phyloP scores from a whole-genome alignment of 345 rosid species.

The Bruguiera sexangula region DNA sequence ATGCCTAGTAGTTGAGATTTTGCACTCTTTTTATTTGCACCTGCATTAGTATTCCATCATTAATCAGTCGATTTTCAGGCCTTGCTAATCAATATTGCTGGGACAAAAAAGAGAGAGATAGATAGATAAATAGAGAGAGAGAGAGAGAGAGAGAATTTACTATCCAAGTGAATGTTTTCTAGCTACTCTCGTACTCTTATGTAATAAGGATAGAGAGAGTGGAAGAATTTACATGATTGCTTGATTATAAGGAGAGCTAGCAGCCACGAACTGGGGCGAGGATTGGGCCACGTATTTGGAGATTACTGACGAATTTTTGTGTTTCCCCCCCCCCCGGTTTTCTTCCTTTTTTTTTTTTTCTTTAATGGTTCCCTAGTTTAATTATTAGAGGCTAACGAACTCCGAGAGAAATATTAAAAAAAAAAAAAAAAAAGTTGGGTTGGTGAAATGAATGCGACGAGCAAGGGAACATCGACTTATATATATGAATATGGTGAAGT shows the following conservation, averaged over 20 bases:
- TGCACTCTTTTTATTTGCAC: constrained; percentile 2
- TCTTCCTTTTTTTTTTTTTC: too few relatives aligned
- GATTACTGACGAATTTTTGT: too few relatives aligned
- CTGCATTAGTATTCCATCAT: not conserved
- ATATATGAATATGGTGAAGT: not conserved
- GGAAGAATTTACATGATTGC: not conserved
- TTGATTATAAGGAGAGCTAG: not conserved
- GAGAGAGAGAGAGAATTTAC: not conserved
- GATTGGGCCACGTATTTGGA: constrained; percentile 9
- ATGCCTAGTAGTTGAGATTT: constrained; percentile 32
- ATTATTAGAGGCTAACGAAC: not conserved
- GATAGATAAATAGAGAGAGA: not conserved
- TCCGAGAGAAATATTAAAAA: not conserved
- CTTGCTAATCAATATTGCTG: not conserved
- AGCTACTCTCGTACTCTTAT: not conserved
- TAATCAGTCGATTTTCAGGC: not conserved
- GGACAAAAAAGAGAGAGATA: not conserved
- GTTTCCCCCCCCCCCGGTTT: too few relatives aligned
- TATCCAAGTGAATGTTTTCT: not conserved
- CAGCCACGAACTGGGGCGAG: constrained; percentile 2
- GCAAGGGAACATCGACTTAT: not conserved
- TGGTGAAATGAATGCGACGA: not conserved
- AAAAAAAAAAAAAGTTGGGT: not conserved
- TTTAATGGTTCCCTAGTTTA: not conserved
- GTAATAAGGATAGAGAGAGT: not conserved